A percentile compares a stretch with the other conserved stretches of the same genome.
Conservation (phyloP, 148 eudicot species). For the Spergularia bocconei region DNA sequence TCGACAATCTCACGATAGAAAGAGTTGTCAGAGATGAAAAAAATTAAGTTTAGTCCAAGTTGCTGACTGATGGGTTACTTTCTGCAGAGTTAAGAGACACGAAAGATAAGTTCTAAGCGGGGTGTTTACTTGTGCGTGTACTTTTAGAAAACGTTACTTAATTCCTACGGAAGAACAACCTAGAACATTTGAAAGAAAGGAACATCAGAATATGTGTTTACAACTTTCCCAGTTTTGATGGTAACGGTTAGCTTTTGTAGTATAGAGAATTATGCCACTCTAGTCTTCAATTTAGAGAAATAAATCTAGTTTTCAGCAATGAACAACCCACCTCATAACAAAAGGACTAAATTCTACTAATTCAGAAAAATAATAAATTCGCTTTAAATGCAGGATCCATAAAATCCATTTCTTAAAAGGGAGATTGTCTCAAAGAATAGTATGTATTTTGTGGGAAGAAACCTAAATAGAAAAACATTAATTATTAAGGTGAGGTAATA, state of each 20-base stretch:
- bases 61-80: too few relatives aligned
- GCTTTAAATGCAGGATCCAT: too few relatives aligned
- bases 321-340: not conserved
- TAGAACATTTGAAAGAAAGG: not conserved
- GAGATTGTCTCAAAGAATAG: too few relatives aligned
- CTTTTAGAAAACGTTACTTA: not conserved
- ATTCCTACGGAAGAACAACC: not conserved
- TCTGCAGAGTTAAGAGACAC: not conserved
- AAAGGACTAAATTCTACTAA: not conserved
- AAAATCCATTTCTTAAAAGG: not conserved
- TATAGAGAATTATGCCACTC: not conserved
- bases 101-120: not conserved
- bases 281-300: not conserved
- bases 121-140: not conserved
- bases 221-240: not conserved
- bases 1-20: not conserved
- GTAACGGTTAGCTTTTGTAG: not conserved
- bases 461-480: too few relatives aligned
- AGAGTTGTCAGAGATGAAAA: not conserved
- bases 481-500: too few relatives aligned
- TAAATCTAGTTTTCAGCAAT: not conserved
- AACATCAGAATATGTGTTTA: too few relatives aligned
- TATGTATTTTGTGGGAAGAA: too few relatives aligned
- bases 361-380: not conserved
- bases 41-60: not conserved